Evolutionary conservation across 2,329 filamentous ascomycete genomes (phyloP).

Genomic region (Trichoderma semiorbis): DNA sequence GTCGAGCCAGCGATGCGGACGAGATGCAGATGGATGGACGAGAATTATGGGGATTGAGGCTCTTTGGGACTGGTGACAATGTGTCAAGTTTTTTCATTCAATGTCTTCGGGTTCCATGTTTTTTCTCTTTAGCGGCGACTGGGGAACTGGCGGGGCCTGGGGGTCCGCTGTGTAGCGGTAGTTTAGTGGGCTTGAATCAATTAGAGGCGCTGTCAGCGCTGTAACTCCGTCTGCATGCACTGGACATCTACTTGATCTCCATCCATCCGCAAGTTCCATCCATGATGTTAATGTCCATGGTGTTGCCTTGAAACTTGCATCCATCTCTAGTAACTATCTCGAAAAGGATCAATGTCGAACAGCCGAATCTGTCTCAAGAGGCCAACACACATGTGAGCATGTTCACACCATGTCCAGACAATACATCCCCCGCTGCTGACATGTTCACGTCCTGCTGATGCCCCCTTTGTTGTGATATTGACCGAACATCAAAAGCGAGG

Average conservation of each 20-base stretch:
- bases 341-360: neutral
- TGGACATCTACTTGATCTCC: neutral
- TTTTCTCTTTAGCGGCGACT: neutral
- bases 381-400: neutral
- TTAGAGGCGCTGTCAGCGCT: neutral
- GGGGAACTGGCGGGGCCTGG: neutral
- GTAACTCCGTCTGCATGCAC: neutral
- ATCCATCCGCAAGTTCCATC: neutral
- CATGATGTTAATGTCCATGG: neutral
- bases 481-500: neutral
- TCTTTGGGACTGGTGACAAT: neutral
- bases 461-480: neutral
- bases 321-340: neutral
- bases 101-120: neutral
- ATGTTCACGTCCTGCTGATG: neutral
- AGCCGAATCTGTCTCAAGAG: neutral
- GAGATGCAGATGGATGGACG: slow-evolving; percentile 4
- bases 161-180: neutral
- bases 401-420: neutral
- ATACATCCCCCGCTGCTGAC: neutral
- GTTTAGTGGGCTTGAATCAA: neutral
- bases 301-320: neutral
- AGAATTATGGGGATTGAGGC: slow-evolving; percentile 15
- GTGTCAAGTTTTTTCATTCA: neutral
- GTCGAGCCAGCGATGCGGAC: slow-evolving; percentile 14